Evolutionary conservation across 306 rosid genomes (phyloP), one percentile per base, ranked within the genome.

Genomic region (Macrotyloma uniflorum): DNA sequence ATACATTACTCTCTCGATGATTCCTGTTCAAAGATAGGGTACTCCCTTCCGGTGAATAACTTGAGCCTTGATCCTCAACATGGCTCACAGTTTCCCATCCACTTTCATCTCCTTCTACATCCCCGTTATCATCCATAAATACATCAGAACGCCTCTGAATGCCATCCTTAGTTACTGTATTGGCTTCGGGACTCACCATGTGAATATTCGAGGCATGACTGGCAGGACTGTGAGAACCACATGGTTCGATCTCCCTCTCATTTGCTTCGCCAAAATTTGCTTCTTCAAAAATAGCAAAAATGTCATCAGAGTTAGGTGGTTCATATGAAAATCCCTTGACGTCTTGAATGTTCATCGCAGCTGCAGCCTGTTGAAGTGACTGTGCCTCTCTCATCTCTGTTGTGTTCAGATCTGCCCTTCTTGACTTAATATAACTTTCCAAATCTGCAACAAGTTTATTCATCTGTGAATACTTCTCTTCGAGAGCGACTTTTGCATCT

Each of bases 41-140:
- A 77, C 92, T 90, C 80, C 90, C 97, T 54, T 88, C 97, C 4
- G 85, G 91, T 28, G 98, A 92, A 87, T 78, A 89, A 85, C 95
- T 89, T 3, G 97, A 92, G 65, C 88, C 96, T 84, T 94, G 96
- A 86, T 94, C 97, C 78, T 94, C 98, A 8, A 67, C 66, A 68
- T 92, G 97, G 85, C 98, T 94, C 66, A 88, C 98, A 47, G 98
- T 94, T 81, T 94, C 98, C 98, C 98, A 94, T 72, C 97, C 98
- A 80, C 98, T 94, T 82, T 94, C 98, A 70, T 94, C 98, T 66
- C 80, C 96, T 66, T 92, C 98, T 47, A 91, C 63, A 58, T 92
- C 95, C n/a, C 88, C 92, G 63, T 89, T 86, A n/a, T 86, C 88
- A 76, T 90, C 90, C 66, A 74, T 54, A 59, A 45, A 92, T 47